Conservation (phyloP, 2,329 filamentous ascomycete species). For the Metarhizium guizhouense region DNA sequence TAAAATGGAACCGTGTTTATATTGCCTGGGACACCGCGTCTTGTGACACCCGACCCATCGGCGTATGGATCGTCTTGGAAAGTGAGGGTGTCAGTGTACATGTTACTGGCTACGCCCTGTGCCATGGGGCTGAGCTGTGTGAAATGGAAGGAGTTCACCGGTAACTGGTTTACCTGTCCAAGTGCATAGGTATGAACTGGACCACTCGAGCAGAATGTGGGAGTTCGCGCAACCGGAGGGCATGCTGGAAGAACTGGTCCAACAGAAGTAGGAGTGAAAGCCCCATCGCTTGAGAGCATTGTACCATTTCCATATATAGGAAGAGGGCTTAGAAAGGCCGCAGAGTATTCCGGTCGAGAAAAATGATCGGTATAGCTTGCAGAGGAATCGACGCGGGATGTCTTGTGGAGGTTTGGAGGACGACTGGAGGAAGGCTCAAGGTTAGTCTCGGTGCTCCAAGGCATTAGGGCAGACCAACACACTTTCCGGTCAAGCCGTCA, state of each 20-base stretch:
- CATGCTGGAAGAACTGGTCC: neutral
- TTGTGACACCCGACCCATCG: neutral
- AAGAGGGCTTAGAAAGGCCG: neutral
- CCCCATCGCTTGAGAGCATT: neutral
- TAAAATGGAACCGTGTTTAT: neutral
- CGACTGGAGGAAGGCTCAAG: neutral
- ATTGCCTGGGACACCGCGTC: neutral
- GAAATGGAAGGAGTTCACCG: neutral
- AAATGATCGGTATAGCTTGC: neutral
- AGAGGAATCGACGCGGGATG: neutral
- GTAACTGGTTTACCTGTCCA: neutral
- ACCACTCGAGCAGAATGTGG: neutral
- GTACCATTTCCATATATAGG: neutral
- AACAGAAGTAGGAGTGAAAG: neutral
- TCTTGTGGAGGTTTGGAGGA: neutral
- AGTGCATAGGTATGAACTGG: neutral
- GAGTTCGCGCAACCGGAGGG: neutral
- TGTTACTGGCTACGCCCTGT: neutral
- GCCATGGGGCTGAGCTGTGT: neutral
- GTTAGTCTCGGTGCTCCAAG: slow-evolving; percentile 4
- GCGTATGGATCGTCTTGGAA: neutral
- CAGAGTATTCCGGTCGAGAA: neutral
- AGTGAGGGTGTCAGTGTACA: neutral
- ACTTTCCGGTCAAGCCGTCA: slow-evolving; percentile 2
- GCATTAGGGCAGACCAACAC: slow-evolving; percentile 5